A percentile compares a stretch with the other conserved stretches of the same genome.
These are phyloP conservation scores for Fereydounia khargensis DNA, from an alignment of 1,284 basidiomycete genomes.

Conservation along the genomic window DNA sequence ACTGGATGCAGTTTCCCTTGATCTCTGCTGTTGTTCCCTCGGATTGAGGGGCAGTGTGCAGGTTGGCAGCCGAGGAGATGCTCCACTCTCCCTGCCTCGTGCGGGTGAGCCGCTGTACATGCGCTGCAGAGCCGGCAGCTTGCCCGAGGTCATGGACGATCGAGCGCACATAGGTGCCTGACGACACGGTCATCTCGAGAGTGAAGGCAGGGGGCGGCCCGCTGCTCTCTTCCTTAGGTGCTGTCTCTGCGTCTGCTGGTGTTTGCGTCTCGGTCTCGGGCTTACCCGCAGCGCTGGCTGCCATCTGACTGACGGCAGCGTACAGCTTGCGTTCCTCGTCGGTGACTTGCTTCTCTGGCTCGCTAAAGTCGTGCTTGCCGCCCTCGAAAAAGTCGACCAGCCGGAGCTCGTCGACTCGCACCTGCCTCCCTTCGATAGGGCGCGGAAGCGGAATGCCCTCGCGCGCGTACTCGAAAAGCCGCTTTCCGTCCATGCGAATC, in stretches of 20 bases:
- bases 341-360: constrained; percentile 40
- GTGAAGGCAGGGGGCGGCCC: constrained; percentile 33
- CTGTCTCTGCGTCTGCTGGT: background rate
- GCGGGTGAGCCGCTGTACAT: constrained; percentile 50
- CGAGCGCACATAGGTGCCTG: constrained; percentile 54
- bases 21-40: constrained; percentile 2
- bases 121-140: constrained; percentile 45
- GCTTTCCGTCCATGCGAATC: constrained; percentile 95
- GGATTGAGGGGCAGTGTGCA: background rate
- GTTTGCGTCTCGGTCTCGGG: constrained; percentile 13
- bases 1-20: constrained; percentile 47
- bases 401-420: constrained; percentile 76
- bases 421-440: constrained; percentile 82
- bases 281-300: constrained; percentile 27
- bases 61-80: constrained; percentile 9
- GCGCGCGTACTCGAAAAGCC: constrained; percentile 93
- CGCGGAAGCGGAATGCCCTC: constrained; percentile 84
- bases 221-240: background rate
- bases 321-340: constrained; percentile 45
- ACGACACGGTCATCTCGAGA: constrained; percentile 54
- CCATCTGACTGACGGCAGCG: constrained; percentile 39
- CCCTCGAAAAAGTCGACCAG: constrained; percentile 59
- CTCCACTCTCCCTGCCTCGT: constrained; percentile 51
- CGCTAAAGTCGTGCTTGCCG: constrained; percentile 36
- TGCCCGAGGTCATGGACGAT: constrained; percentile 54